phyloP scores from a whole-genome alignment of 1,284 basidiomycete genomes.

The Austroboletus niveus region DNA sequence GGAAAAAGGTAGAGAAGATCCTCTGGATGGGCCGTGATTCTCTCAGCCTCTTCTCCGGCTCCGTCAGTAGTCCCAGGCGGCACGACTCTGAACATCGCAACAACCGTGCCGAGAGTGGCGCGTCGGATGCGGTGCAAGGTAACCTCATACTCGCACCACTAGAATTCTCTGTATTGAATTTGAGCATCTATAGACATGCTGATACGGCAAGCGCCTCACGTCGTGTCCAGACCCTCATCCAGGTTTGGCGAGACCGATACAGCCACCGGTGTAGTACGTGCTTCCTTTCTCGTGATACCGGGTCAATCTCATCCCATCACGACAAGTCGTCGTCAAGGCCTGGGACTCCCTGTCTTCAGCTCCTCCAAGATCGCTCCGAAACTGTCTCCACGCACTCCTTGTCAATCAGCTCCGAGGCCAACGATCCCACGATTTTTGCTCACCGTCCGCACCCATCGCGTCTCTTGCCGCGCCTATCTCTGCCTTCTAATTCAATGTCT shows the following conservation, averaged over 20 bases:
- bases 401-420: slow-evolving; percentile 33
- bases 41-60: slow-evolving; percentile 26
- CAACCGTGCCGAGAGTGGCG: slow-evolving; percentile 15
- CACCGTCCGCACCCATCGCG: slow-evolving; percentile 34
- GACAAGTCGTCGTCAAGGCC: slow-evolving; percentile 15
- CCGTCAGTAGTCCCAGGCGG: slow-evolving; percentile 9
- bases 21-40: slow-evolving; percentile 35
- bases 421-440: slow-evolving; percentile 2
- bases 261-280: slow-evolving; percentile 22
- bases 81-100: slow-evolving; percentile 18
- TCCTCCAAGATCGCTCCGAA: slow-evolving; percentile 5
- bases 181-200: slow-evolving; percentile 15
- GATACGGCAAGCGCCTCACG: slow-evolving; percentile 12
- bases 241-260: slow-evolving; percentile 22
- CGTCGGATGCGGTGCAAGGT: slow-evolving; percentile 25
- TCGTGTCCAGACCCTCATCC: slow-evolving; percentile 11
- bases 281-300: slow-evolving; percentile 1
- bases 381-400: slow-evolving; percentile 14
- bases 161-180: no score
- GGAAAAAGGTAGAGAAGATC: slow-evolving; percentile 37
- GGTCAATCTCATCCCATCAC: slow-evolving; percentile 17
- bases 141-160: neutral
- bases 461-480: slow-evolving; percentile 29
- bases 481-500: slow-evolving; percentile 33
- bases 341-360: slow-evolving; percentile 2